Evolutionary conservation across 83 land plant species (phyloP).

Genomic region (Picea abies): DNA sequence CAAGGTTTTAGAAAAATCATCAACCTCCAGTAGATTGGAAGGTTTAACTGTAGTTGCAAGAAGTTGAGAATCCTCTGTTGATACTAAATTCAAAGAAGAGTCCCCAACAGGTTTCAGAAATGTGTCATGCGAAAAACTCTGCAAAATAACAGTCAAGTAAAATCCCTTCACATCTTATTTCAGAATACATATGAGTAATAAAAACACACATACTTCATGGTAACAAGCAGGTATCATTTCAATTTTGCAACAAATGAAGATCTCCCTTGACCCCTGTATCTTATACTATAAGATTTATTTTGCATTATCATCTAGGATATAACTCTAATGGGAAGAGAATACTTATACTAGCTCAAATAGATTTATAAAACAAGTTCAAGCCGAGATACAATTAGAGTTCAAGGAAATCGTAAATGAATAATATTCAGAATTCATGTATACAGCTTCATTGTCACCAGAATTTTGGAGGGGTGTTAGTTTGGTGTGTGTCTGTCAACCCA

Average conservation of each 20-base stretch:
- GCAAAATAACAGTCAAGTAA: background rate
- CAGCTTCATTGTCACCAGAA: no score
- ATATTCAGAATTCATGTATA: no score
- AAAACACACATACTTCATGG: background rate
- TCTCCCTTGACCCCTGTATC: background rate
- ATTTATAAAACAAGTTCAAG: background rate
- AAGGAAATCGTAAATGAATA: no score
- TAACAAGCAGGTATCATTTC: background rate
- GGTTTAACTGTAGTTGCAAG: background rate
- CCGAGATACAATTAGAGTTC: background rate
- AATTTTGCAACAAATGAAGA: background rate
- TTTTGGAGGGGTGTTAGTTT: no score
- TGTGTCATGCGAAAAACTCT: slow-evolving; percentile 5
- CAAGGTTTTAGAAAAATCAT: slow-evolving; percentile 1
- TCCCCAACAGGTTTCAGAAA: background rate
- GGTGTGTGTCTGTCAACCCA: no score
- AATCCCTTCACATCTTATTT: background rate
- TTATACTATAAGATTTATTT: background rate
- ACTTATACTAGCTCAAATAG: background rate
- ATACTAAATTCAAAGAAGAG: background rate
- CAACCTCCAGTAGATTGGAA: background rate
- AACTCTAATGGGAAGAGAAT: background rate
- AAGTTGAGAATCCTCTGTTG: slow-evolving; percentile 13
- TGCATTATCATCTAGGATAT: background rate
- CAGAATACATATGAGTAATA: background rate